phyloP scores from a whole-genome alignment of 768 basidiomycete genomes.

The Amanita polypyramis region DNA sequence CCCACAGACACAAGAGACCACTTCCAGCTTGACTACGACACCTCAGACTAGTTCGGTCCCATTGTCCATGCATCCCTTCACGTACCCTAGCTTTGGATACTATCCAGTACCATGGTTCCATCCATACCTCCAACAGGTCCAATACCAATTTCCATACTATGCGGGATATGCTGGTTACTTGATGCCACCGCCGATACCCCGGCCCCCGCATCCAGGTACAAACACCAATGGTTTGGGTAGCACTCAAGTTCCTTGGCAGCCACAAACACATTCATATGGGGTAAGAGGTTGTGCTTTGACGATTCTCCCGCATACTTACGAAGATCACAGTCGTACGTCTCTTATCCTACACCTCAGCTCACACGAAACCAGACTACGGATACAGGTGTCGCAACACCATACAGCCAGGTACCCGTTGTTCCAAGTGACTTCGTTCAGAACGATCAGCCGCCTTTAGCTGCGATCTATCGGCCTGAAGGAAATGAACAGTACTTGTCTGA shows the following conservation, averaged over 20 bases:
- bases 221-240: constrained; percentile 26
- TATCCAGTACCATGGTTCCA: constrained; percentile 15
- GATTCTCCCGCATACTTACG: constrained; percentile 3
- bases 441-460: constrained; percentile 61
- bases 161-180: constrained; percentile 34
- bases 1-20: background rate
- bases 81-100: constrained; percentile 5
- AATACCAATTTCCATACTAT: constrained; percentile 43
- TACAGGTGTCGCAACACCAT: constrained; percentile 20
- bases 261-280: constrained; percentile 29
- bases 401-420: constrained; percentile 42
- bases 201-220: constrained; percentile 17
- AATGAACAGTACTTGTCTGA: constrained; percentile 59
- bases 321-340: constrained; percentile 32
- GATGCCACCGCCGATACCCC: constrained; percentile 1
- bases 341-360: constrained; percentile 30
- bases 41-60: background rate
- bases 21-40: background rate
- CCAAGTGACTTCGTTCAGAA: constrained; percentile 65
- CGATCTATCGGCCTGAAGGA: constrained; percentile 62
- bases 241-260: constrained; percentile 25
- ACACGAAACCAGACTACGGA: constrained; percentile 23
- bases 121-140: constrained; percentile 37
- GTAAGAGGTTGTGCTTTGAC: constrained; percentile 23
- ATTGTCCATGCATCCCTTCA: background rate